Evolutionary conservation across 2,329 filamentous ascomycete species (phyloP).

Genomic region (Sporothrix dimorphospora): DNA sequence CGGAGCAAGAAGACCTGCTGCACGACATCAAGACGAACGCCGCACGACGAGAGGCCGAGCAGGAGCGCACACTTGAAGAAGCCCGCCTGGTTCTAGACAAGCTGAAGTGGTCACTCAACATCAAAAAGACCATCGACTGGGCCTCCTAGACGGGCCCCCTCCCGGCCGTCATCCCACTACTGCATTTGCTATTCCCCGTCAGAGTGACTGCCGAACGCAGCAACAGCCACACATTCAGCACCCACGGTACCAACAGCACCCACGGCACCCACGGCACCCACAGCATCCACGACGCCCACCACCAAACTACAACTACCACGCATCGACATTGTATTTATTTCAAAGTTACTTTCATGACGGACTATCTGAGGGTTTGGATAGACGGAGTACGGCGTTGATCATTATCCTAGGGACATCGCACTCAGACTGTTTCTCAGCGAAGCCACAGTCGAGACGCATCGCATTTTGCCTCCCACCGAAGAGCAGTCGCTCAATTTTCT

Average conservation of each 20-base stretch:
- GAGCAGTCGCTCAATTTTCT: neutral
- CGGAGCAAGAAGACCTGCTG: slow-evolving; percentile 64
- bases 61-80: slow-evolving; percentile 61
- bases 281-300: neutral
- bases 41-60: slow-evolving; percentile 61
- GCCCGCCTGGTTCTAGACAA: slow-evolving; percentile 65
- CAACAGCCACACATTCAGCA: neutral
- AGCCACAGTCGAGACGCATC: no score
- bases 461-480: neutral
- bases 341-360: slow-evolving; percentile 23
- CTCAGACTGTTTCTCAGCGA: neutral
- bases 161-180: no score
- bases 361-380: slow-evolving; percentile 25
- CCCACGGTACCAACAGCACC: neutral
- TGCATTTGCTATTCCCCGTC: neutral
- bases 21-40: slow-evolving; percentile 62
- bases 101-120: slow-evolving; percentile 72
- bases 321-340: slow-evolving; percentile 13
- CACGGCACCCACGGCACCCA: neutral
- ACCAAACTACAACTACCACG: neutral
- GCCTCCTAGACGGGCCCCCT: slow-evolving; percentile 48
- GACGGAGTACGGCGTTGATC: slow-evolving; percentile 30
- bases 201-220: neutral
- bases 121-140: slow-evolving; percentile 63
- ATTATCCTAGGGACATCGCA: neutral